Base-by-base conservation (phyloP, 1,284 basidiomycete genomes). In the Cystobasidiaceae sp. region DNA sequence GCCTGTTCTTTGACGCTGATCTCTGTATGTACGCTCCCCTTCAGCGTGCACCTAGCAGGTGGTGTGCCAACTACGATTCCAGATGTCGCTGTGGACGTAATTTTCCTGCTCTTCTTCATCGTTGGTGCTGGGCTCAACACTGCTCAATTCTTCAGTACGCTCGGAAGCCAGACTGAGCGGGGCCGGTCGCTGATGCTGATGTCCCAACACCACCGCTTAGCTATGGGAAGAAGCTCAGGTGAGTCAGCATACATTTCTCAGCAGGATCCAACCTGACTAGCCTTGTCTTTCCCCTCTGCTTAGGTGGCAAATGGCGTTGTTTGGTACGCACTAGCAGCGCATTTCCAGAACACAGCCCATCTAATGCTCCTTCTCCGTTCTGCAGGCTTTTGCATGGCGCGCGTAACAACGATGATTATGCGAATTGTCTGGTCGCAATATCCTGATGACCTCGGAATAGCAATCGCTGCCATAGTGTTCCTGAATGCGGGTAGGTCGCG, bases 311-410 rank as follows among this genome's bases (percentile, higher is more conserved):
- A 55, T 55, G 51, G 52, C 52, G 13, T 44, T 64, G 21, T 64
- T 64, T 30, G 61, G 61, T n/a, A n/a, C n/a, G n/a, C n/a, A n/a
- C n/a, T n/a, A n/a, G n/a, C n/a, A n/a, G n/a, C n/a, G n/a, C n/a
- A n/a, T n/a, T n/a, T n/a, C n/a, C n/a, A n/a, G n/a, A n/a, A n/a
- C n/a, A n/a, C n/a, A n/a, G n/a, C n/a, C n/a, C n/a, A n/a, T n/a
- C n/a, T n/a, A n/a, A n/a, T n/a, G n/a, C n/a, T n/a, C n/a, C n/a
- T n/a, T n/a, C n/a, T n/a, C n/a, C n/a, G n/a, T n/a, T n/a, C n/a
- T n/a, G n/a, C n/a, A n/a, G n/a, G n/a, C 23, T 64, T 54, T 34
- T 64, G 61, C 43, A 64, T 64, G 61, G 39, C 61, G 19, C 51
- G 61, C 8, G 56, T 55, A 30, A 49, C 44, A n/a, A 64, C 61